Base-by-base conservation (phyloP, 352 stramenopile species). In the Phytophthora cactorum region DNA sequence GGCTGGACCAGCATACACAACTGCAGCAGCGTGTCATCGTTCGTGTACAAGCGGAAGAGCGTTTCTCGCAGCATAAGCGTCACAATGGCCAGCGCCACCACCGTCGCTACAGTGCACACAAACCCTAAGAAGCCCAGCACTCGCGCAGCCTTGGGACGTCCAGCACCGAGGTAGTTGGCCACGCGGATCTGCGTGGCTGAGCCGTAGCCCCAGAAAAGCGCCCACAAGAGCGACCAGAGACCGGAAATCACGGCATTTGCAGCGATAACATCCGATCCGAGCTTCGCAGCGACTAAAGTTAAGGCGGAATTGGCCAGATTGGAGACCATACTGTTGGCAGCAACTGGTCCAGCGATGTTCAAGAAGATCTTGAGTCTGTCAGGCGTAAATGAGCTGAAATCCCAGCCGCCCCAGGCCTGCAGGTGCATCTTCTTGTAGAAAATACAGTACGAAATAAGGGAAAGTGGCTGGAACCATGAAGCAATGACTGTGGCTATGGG, bases 181-280 rank as follows among this genome's bases (percentile, higher is more conserved):
- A 93, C 84, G 1, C 84, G 82, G 25, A 91, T 87, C 64, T 95
- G 87, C 28, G 86, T 91, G 5, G 84, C 86, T 27, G 82, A 92
- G 52, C 86, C 86, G 66, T 81, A 94, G 44, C 86, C 86, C 84
- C 84, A 94, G 66, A 93, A 92, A 5, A 93, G 73, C 12, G 85
- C 85, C 85, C 82, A 93, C 0, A 91, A 55, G 36, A 93, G 55
- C 3, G 75, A 81, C 82, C 83, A 93, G 0, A 91, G 53, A 1
- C 82, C 81, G 0, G 81, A 89, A 51, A 91, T 86, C 17, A 93
- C 78, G 7, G 85, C 84, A 29, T 92, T 94, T 28, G 86, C 84
- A 31, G 86, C 86, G 63, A 94, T 90, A 27, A 92, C 78, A 53
- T 94, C 78, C 5, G 84, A 84, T 29, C 86, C 84, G 15, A 94